Conservation (phyloP, 2,329 filamentous ascomycete species). For the Lachnellula occidentalis region DNA sequence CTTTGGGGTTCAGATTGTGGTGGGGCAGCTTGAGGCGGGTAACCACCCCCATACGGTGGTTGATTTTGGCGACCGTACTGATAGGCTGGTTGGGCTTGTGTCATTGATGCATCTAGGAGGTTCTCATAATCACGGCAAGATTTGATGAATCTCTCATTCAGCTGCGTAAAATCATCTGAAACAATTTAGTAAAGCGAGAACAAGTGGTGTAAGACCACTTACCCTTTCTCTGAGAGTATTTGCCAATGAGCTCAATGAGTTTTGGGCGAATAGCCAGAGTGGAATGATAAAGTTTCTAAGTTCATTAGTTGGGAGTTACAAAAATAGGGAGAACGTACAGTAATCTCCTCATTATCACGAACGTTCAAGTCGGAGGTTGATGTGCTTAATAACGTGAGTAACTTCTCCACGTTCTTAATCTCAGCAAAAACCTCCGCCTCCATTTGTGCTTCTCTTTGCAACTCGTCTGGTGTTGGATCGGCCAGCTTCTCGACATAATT, state of each 20-base stretch:
- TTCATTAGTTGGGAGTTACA: conserved; percentile 31
- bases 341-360: conserved; percentile 96
- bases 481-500: conserved; percentile 98
- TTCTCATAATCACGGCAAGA: conserved; percentile 93
- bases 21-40: conserved; percentile 31
- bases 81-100: conserved; percentile 75
- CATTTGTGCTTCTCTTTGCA: conserved; percentile 94
- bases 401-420: conserved; percentile 71
- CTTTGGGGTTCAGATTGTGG: conserved; percentile 56
- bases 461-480: conserved; percentile 88
- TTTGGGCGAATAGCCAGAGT: conserved; percentile 93
- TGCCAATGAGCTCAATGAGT: conserved; percentile 95
- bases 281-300: conserved; percentile 76
- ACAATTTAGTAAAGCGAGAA: conserved; percentile 14
- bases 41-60: conserved; percentile 34
- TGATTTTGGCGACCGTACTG: conserved; percentile 56
- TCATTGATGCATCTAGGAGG: conserved; percentile 93
- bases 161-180: conserved; percentile 93
- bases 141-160: conserved; percentile 99
- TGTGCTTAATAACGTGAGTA: conserved; percentile 86
- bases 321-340: conserved; percentile 43
- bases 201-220: conserved; percentile 13
- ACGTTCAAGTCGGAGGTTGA: conserved; percentile 73
- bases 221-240: conserved; percentile 99
- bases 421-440: conserved; percentile 75